phyloP scores from a whole-genome alignment of 768 basidiomycete genomes.

The Auricularia auricula-judae region DNA sequence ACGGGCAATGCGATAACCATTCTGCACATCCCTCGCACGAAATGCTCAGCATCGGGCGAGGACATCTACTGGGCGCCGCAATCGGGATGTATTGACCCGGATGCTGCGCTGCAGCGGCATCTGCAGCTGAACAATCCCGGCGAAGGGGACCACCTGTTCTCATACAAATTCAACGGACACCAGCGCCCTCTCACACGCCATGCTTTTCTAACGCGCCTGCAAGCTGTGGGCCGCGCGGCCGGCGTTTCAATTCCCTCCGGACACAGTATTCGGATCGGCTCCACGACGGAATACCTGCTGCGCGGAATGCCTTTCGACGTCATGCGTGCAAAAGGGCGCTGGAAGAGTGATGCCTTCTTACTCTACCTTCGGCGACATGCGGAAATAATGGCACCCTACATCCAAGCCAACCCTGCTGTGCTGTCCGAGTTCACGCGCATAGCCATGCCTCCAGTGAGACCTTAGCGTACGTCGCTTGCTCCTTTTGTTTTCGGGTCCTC shows the following conservation, averaged over 20 bases:
- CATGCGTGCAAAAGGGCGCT: constrained; percentile 22
- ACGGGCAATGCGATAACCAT: constrained; percentile 9
- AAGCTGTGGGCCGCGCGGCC: not conserved
- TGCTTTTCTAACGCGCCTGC: not conserved
- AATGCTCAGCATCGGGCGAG: constrained; percentile 17
- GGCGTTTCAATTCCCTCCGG: not conserved
- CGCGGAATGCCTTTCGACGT: constrained; percentile 20
- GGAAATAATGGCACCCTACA: constrained; percentile 16
- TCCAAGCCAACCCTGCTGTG: constrained; percentile 9
- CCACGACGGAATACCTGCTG: constrained; percentile 19
- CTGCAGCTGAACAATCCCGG: constrained; percentile 20
- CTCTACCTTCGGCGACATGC: constrained; percentile 21
- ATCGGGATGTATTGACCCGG: constrained; percentile 16
- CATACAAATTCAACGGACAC: constrained; percentile 12
- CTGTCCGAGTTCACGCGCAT: constrained; percentile 1
- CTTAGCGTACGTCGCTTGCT: not conserved
- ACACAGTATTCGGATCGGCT: constrained; percentile 17
- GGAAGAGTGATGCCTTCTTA: constrained; percentile 22
- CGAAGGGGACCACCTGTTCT: constrained; percentile 18
- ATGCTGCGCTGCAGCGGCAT: constrained; percentile 15
- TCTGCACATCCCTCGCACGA: constrained; percentile 21
- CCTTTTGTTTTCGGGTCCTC: not conserved
- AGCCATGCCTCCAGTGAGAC: not conserved
- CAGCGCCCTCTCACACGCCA: not conserved
- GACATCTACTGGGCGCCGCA: constrained; percentile 24